Evolutionary conservation across 192 early-diverging fungal genomes (phyloP), one percentile per base, ranked within the genome.

Genomic region (Linnemannia hyalina): DNA sequence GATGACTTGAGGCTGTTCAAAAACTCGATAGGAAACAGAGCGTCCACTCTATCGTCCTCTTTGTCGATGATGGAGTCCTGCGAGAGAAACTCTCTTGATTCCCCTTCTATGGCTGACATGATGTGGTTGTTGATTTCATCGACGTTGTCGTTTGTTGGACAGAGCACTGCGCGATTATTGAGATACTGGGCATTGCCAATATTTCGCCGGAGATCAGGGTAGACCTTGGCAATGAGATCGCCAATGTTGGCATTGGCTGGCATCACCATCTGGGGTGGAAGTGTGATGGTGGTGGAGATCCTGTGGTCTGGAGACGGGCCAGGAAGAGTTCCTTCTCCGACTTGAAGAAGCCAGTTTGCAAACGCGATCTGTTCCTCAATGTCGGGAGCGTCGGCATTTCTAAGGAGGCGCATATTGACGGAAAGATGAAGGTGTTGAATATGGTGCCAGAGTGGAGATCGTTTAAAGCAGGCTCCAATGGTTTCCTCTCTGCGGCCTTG

Each of bases 91-190:
- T n/a, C n/a, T n/a, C n/a, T n/a, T n/a, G n/a, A n/a, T n/a, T n/a
- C n/a, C n/a, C n/a, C n/a, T n/a, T n/a, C n/a, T n/a, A n/a, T n/a
- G n/a, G n/a, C n/a, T n/a, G n/a, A n/a, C n/a, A n/a, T n/a, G n/a
- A n/a, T n/a, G n/a, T n/a, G n/a, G n/a, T n/a, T n/a, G n/a, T n/a
- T n/a, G n/a, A n/a, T n/a, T n/a, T 60, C 57, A 20, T 76, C 68
- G 63, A 82, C 80, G 29, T 88, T 69, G 1, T 52, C n/a, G 55
- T 87, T 87, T n/a, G 15, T 68, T 49, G 85, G 60, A 15, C 70
- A 71, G 22, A 82, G 68, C 38, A 81, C 79, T 16, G 52, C 72
- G 1, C 79, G 52, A 2, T 75, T 22, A 35, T 47, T 70, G 10
- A 87, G 44, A 47, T 69, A 78, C 20, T 29, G 11, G 0, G 41